phyloP scores from a whole-genome alignment of 1,139 yeast species.

The Taphrina sp. region DNA sequence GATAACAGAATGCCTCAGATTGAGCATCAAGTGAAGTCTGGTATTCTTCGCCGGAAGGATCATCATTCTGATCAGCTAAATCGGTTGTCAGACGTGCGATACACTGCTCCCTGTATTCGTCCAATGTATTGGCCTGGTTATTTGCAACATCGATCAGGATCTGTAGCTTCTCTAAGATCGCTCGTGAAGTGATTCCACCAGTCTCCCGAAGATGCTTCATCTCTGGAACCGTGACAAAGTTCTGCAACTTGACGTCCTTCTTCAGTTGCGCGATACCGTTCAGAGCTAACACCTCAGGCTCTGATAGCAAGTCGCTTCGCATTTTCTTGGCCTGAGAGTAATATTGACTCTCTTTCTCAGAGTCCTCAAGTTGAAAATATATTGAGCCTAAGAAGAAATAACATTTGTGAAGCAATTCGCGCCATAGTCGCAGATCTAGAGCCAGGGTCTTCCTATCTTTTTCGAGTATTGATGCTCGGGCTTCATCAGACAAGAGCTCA shows the following conservation, averaged over 20 bases:
- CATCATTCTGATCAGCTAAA: constrained; percentile 48
- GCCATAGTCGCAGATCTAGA: constrained; percentile 46
- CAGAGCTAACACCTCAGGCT: constrained; percentile 40
- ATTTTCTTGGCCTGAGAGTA: constrained; percentile 65
- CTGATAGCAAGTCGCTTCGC: constrained; percentile 47
- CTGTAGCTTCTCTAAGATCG: constrained; percentile 38
- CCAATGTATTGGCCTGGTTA: constrained; percentile 57
- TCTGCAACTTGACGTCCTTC: constrained; percentile 35
- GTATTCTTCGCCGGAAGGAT: constrained; percentile 76
- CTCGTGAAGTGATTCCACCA: constrained; percentile 40
- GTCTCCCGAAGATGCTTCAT: constrained; percentile 39
- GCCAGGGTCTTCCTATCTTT: too few species aligned
- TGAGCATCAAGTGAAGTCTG: constrained; percentile 69
- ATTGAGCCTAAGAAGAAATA: constrained; percentile 80
- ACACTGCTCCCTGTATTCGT: constrained; percentile 55
- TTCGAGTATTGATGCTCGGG: too few species aligned
- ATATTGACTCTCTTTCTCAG: constrained; percentile 45
- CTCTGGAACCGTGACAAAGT: constrained; percentile 40
- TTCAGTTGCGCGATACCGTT: constrained; percentile 38
- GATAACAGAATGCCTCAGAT: constrained; percentile 62
- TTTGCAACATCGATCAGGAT: constrained; percentile 50
- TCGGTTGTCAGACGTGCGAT: constrained; percentile 51
- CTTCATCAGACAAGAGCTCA: constrained; percentile 37
- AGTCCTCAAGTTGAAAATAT: constrained; percentile 57
- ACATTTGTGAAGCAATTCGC: constrained; percentile 67